Evolutionary conservation across 805 yeast genomes (phyloP).

Genomic region (Monosporozyma yasuniensis): DNA sequence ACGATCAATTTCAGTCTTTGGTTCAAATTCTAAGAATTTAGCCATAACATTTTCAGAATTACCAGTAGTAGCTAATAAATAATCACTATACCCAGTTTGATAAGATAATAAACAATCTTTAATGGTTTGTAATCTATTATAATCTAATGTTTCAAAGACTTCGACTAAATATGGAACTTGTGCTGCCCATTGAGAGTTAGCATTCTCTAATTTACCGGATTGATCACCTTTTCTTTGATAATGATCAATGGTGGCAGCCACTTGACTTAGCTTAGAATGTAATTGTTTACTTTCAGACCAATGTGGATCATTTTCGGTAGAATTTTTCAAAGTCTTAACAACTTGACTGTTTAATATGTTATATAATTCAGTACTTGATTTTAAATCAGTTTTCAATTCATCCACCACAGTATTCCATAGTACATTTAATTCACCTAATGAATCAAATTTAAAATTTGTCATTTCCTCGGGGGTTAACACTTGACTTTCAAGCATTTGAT

Average conservation of each 20-base stretch:
- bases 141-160: constrained; percentile 65
- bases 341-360: constrained; percentile 44
- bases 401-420: constrained; percentile 38
- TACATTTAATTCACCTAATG: constrained; percentile 36
- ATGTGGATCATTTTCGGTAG: constrained; percentile 43
- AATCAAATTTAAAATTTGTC: constrained; percentile 42
- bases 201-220: constrained; percentile 34
- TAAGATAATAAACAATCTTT: constrained; percentile 60
- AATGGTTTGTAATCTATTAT: constrained; percentile 48
- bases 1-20: constrained; percentile 49
- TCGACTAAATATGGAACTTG: constrained; percentile 72
- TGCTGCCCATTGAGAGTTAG: constrained; percentile 60
- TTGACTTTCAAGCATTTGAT: constrained; percentile 31
- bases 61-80: constrained; percentile 35
- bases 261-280: constrained; percentile 36
- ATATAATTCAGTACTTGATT: constrained; percentile 41
- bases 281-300: constrained; percentile 46
- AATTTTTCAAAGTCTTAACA: constrained; percentile 44
- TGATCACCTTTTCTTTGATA: constrained; percentile 33
- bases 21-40: constrained; percentile 54
- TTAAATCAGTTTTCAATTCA: constrained; percentile 39
- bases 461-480: constrained; percentile 37
- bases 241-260: constrained; percentile 36
- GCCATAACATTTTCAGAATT: constrained; percentile 58
- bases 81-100: constrained; percentile 52